Conservation (phyloP, 2,329 filamentous ascomycete species). For the Rutstroemia sp. region DNA sequence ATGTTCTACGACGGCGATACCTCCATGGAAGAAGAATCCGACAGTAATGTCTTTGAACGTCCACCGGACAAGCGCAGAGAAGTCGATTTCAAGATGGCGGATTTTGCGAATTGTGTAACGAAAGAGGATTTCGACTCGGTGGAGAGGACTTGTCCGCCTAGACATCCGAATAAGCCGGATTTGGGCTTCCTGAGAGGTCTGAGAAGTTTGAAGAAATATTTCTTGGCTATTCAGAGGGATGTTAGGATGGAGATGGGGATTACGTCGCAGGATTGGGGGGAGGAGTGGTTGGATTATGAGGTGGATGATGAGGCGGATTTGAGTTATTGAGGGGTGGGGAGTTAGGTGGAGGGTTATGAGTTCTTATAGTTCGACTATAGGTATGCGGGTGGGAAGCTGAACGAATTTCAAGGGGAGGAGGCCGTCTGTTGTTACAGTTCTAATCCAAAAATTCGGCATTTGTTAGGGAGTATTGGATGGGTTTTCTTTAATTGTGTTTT, state of each 20-base stretch:
- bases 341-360: too few relatives aligned
- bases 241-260: slow-evolving; percentile 37
- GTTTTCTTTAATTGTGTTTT: too few relatives aligned
- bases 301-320: slow-evolving; percentile 6
- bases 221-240: slow-evolving; percentile 79
- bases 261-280: not conserved
- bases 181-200: slow-evolving; percentile 84
- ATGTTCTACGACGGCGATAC: slow-evolving; percentile 93
- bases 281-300: slow-evolving; percentile 1
- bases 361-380: too few relatives aligned
- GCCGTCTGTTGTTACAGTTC: too few relatives aligned
- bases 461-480: too few relatives aligned
- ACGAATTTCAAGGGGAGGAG: too few relatives aligned
- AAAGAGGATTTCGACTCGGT: slow-evolving; percentile 62
- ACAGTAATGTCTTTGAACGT: slow-evolving; percentile 32
- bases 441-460: too few relatives aligned
- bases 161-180: slow-evolving; percentile 73
- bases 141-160: slow-evolving; percentile 67
- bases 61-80: slow-evolving; percentile 37
- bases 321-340: slow-evolving; percentile 1
- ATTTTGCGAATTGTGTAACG: slow-evolving; percentile 96
- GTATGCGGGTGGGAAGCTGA: too few relatives aligned
- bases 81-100: slow-evolving; percentile 94
- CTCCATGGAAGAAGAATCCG: slow-evolving; percentile 42
- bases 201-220: slow-evolving; percentile 71